These are phyloP conservation scores for Debaryomyces prosopidis DNA, from an alignment of 805 yeast genomes.

Conservation along the genomic window DNA sequence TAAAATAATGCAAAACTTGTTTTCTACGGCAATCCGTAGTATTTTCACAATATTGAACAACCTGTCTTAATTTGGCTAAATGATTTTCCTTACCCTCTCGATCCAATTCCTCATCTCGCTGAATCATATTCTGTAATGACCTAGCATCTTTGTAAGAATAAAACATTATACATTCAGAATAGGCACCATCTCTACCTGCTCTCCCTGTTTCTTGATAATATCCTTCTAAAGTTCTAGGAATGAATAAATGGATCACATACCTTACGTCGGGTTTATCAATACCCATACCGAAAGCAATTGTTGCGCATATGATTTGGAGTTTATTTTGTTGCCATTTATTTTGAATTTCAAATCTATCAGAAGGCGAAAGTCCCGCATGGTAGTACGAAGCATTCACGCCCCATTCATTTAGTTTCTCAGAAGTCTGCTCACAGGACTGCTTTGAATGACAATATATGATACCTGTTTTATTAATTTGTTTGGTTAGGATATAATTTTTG, in stretches of 20 bases:
- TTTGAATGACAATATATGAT: slow-evolving; percentile 93
- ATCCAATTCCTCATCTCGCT: slow-evolving; percentile 69
- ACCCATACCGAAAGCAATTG: slow-evolving; percentile 99
- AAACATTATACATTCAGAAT: slow-evolving; percentile 79
- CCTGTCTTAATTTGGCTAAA: slow-evolving; percentile 72
- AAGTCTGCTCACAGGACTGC: slow-evolving; percentile 80
- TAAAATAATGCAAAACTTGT: slow-evolving; percentile 87
- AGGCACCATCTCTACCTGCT: slow-evolving; percentile 94
- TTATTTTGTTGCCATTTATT: slow-evolving; percentile 74
- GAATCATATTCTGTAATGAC: slow-evolving; percentile 72
- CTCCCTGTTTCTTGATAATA: slow-evolving; percentile 98
- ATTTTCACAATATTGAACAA: slow-evolving; percentile 89
- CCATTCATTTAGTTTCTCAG: slow-evolving; percentile 53
- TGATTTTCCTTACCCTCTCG: slow-evolving; percentile 72
- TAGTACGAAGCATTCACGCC: slow-evolving; percentile 77
- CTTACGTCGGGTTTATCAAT: slow-evolving; percentile 96
- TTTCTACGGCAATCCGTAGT: slow-evolving; percentile 85
- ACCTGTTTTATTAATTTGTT: slow-evolving; percentile 66
- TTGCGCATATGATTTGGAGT: slow-evolving; percentile 86
- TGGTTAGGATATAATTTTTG: slow-evolving; percentile 49
- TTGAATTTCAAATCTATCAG: slow-evolving; percentile 73
- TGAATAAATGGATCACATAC: slow-evolving; percentile 81
- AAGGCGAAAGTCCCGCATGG: slow-evolving; percentile 93
- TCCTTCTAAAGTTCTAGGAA: slow-evolving; percentile 91
- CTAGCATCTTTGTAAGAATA: slow-evolving; percentile 81